Base-by-base conservation (phyloP, 371 early-diverging fungal genomes). In the Mortierella sp. region DNA sequence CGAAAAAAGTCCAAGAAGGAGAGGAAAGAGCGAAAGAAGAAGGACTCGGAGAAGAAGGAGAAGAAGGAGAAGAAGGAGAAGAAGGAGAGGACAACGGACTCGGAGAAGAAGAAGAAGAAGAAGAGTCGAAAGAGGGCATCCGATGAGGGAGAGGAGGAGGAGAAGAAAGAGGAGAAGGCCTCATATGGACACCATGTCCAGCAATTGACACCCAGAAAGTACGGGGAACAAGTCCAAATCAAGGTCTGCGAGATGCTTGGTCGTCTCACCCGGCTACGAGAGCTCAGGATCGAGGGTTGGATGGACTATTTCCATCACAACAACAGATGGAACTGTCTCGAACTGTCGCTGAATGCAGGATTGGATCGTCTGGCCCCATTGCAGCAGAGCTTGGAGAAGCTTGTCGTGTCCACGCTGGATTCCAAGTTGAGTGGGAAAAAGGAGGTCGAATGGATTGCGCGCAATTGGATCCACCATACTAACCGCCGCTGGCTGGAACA, bases 391-490 rank as follows among this genome's bases (percentile, higher is more conserved):
- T 31, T 71, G 13, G 61, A 57, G 31, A 60, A 14, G n/a, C 46
- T 71, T 22, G 47, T 41, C n/a, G 39, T 71, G 2, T 53, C 47
- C 37, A 45, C 56, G 27, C 49, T 71, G 22, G 48, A 51, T 3
- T 65, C 65, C 6, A 21, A 54, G 24, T 29, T 71, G 9, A 31
- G 44, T 12, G 62, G 64, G 13, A 40, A 41, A 6, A 22, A 41
- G 4, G 66, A 65, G 49, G 43, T 61, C 4, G 66, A 65, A 21
- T 71, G 72, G 72, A 57, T 71, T 17, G 66, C 72, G 0, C 49
- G 40, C 21, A 45, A 71, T 49, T 65, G 60, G 61, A 27, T 50
- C 16, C 61, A 61, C 40, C 56, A 63, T 31, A 34, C 14, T 3
- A 60, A 67, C 34, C 28, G 37, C 0, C 44, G 10, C 37, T 60